Evolutionary conservation across 164 flowering plant genomes (phyloP), one percentile per base, ranked within the genome.

Genomic region (Cinnamomum micranthum): DNA sequence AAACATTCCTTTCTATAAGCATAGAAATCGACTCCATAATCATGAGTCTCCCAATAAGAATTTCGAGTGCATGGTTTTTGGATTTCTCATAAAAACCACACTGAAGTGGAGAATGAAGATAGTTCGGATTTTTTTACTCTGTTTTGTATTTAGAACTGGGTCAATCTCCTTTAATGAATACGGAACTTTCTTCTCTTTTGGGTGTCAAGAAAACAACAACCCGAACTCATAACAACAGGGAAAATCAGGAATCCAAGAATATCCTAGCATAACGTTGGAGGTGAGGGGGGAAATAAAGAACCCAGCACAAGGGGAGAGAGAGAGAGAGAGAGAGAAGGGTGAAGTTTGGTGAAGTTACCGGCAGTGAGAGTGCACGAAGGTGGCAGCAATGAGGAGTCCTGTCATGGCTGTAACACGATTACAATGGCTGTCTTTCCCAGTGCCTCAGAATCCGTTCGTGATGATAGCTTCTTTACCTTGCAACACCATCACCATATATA

Each of bases 381-480:
- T 83, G 76, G 88, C 92, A 79, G 87, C 89, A 84, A 90, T 76
- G 82, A 91, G 88, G 69, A 87, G 73, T 35, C 88, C 88, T 69
- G 92, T 91, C 84, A 88, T 77, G 86, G 90, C 92, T 79, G 92
- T 88, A 85, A 87, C 74, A 76, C 6, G 6, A 31, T 5, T 5
- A 86, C 85, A 80, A 85, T 69, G 69, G 86, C 87, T 77, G 82
- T 55, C 51, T 80, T 78, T 31, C 35, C 35, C 35, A 31, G 35
- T 31, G 35, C 35, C 35, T 31, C 35, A 31, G 35, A 31, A 31
- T 31, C 35, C 35, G 35, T 31, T 31, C 35, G 0, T 4, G 35
- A 31, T 4, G 35, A 31, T 31, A 31, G 35, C 0, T 31, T 4
- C 35, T 31, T 31, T 31, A 4, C 35, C 35, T 17, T 28, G 5